Evolutionary conservation across 2,329 filamentous ascomycete species (phyloP).

Genomic region (Gnomoniopsis sp.): DNA sequence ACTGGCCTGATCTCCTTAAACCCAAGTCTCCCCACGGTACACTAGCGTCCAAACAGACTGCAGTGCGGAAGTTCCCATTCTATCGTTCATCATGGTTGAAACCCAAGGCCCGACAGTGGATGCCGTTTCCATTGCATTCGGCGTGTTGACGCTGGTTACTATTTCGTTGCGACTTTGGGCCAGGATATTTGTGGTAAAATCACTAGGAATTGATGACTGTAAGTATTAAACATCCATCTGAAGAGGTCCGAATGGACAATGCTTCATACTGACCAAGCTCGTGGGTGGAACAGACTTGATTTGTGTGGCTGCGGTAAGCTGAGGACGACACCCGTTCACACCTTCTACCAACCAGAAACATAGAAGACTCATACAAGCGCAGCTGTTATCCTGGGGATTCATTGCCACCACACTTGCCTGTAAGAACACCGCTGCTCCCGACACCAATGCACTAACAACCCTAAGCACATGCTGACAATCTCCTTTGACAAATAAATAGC

Average conservation of each 20-base stretch:
- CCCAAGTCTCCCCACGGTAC: not conserved
- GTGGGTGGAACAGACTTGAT: not conserved
- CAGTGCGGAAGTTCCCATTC: not conserved
- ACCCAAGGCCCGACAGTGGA: constrained; percentile 7
- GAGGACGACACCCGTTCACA: not conserved
- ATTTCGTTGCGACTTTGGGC: constrained; percentile 2
- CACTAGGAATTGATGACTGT: constrained; percentile 4
- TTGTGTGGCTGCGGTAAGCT: not conserved
- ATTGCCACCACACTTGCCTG: constrained; percentile 1
- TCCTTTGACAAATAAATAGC: not conserved
- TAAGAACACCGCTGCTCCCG: not conserved
- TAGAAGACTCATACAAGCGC: not conserved
- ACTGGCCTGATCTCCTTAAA: too few species aligned
- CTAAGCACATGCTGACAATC: not conserved
- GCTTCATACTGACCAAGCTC: not conserved
- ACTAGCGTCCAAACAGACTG: not conserved
- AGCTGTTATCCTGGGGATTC: constrained; percentile 8
- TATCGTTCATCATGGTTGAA: not conserved
- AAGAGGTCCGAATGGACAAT: not conserved
- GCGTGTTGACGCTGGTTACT: constrained; percentile 1
- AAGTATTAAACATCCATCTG: not conserved
- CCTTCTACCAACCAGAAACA: not conserved
- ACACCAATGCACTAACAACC: too few species aligned
- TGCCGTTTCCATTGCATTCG: constrained; percentile 7
- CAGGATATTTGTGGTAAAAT: not conserved